These are phyloP conservation scores for Kalanchoe fedtschenkoi DNA, from an alignment of 164 flowering plant species.

Conservation along the genomic window DNA sequence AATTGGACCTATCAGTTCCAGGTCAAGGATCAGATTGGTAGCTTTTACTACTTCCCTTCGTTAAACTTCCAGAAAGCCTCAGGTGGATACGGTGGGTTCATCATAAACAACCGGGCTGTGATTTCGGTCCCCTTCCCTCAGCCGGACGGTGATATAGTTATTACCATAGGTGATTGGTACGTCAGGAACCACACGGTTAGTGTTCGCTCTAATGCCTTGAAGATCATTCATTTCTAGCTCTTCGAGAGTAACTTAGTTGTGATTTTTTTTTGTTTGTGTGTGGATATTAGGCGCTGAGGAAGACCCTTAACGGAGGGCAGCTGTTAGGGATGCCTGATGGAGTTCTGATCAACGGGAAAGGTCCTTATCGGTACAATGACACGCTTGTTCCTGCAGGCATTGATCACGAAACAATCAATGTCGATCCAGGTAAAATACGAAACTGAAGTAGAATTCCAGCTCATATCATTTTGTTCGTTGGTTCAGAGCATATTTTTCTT, in stretches of 20 bases:
- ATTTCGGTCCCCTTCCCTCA: conserved; percentile 16
- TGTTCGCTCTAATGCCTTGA: not conserved
- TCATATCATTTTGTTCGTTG: not conserved
- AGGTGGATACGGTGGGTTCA: conserved; percentile 20
- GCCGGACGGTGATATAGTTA: conserved; percentile 16
- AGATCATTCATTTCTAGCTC: too few species aligned
- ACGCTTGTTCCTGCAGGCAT: conserved; percentile 8
- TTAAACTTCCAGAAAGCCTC: conserved; percentile 22
- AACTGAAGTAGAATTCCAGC: not conserved
- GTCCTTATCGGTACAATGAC: conserved; percentile 7
- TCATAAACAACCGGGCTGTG: conserved; percentile 9
- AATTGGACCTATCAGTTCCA: conserved; percentile 18
- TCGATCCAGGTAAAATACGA: conserved; percentile 12
- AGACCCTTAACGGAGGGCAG: not conserved
- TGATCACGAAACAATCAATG: conserved; percentile 10
- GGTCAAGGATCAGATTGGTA: conserved; percentile 11
- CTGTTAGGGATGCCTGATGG: conserved; percentile 10
- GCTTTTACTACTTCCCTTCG: conserved; percentile 15
- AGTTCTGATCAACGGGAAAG: conserved; percentile 11
- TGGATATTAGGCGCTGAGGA: conserved; percentile 6
- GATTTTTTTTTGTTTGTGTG: not conserved
- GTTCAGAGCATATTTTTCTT: too few species aligned
- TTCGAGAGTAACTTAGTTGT: not conserved
- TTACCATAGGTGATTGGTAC: conserved; percentile 29
- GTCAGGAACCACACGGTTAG: conserved; percentile 8